Conservation (phyloP, 228 moss, liverwort and hornwort species). For the Sphagnum fallax region DNA sequence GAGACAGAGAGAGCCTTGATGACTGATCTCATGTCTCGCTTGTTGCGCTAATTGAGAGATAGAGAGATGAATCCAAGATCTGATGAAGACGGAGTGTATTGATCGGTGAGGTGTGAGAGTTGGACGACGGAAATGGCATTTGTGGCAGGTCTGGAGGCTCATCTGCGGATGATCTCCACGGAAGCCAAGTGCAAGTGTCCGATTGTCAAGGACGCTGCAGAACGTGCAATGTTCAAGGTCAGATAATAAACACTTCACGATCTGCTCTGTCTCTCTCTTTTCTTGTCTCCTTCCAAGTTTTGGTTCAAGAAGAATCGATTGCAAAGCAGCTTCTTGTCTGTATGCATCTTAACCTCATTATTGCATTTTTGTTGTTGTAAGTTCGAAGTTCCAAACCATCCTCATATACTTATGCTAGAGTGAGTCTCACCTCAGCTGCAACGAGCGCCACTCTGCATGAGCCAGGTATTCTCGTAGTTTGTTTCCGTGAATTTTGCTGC, state of each 20-base stretch:
- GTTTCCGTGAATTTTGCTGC: too few relatives aligned
- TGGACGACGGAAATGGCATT: slow-evolving; percentile 59
- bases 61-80: too few relatives aligned
- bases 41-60: too few relatives aligned
- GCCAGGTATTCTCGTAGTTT: too few relatives aligned
- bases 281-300: not conserved
- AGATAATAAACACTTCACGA: not conserved
- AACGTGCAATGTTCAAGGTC: slow-evolving; percentile 86
- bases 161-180: slow-evolving; percentile 73
- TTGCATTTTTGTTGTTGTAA: not conserved
- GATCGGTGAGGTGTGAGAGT: too few relatives aligned
- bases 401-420: not conserved
- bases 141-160: slow-evolving; percentile 81
- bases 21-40: too few relatives aligned
- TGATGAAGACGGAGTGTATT: too few relatives aligned
- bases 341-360: not conserved
- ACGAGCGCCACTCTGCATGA: too few relatives aligned
- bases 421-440: too few relatives aligned
- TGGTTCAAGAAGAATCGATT: too few relatives aligned
- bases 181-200: slow-evolving; percentile 96
- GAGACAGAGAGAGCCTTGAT: too few relatives aligned
- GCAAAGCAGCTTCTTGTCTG: too few relatives aligned
- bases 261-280: not conserved
- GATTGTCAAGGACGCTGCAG: slow-evolving; percentile 80
- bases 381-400: not conserved